These are phyloP conservation scores for Meyerozyma elateridarum DNA, from an alignment of 1,139 yeast genomes.

Conservation along the genomic window DNA sequence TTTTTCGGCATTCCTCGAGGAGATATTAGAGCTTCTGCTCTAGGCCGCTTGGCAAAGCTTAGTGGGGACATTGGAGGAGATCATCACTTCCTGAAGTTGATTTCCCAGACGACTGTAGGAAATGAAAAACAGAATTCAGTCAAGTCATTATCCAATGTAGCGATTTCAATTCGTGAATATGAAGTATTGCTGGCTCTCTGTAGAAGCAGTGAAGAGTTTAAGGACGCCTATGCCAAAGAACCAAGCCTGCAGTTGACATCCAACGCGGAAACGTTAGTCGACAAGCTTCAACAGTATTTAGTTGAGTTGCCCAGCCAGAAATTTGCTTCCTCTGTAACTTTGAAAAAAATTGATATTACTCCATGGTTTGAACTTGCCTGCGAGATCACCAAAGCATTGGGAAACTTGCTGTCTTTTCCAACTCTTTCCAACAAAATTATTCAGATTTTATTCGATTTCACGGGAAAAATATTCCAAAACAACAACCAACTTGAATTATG, in stretches of 20 bases:
- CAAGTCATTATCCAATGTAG: conserved; percentile 22
- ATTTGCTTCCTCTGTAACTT: conserved; percentile 22
- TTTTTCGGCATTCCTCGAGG: conserved; percentile 36
- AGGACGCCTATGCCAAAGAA: conserved; percentile 8
- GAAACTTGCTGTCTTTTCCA: conserved; percentile 28
- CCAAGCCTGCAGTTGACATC: conserved; percentile 20
- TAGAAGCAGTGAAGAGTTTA: conserved; percentile 42
- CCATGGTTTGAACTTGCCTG: conserved; percentile 38
- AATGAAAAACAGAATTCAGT: conserved; percentile 8
- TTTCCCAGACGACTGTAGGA: conserved; percentile 12
- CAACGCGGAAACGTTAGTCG: conserved; percentile 50
- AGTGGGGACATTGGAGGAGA: conserved; percentile 15
- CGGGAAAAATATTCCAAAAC: conserved; percentile 20
- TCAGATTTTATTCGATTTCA: conserved; percentile 27
- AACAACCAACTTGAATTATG: conserved; percentile 23
- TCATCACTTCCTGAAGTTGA: conserved; percentile 11
- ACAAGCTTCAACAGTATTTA: conserved; percentile 55
- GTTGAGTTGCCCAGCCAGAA: conserved; percentile 54
- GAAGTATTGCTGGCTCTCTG: conserved; percentile 70
- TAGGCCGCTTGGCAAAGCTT: conserved; percentile 40
- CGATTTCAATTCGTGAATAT: conserved; percentile 54
- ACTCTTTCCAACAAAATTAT: conserved; percentile 23
- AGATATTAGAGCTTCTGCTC: conserved; percentile 57
- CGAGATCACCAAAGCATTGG: conserved; percentile 33
- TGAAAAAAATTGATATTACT: conserved; percentile 22